phyloP scores from a whole-genome alignment of 148 eudicot species.

The Chenopodium album region DNA sequence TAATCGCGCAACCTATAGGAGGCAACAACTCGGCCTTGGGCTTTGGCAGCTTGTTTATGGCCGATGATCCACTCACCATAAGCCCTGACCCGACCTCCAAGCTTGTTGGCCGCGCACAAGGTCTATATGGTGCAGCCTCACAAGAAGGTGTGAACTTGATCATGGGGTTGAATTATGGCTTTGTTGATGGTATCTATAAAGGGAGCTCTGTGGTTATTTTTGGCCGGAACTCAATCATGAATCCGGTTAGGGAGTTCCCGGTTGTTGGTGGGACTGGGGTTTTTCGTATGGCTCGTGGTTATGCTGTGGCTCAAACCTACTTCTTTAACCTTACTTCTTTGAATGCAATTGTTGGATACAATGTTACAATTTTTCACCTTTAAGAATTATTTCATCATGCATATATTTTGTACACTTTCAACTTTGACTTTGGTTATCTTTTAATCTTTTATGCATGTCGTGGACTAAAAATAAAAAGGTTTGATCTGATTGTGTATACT shows the following conservation, averaged over 20 bases:
- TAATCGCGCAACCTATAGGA: conserved; percentile 7
- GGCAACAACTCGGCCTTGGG: conserved; percentile 11
- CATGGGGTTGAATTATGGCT: conserved; percentile 30
- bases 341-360: conserved; percentile 42
- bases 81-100: conserved; percentile 38
- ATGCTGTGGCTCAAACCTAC: conserved; percentile 26
- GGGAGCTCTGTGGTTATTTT: conserved; percentile 44
- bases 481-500: no score
- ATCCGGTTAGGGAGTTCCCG: conserved; percentile 36
- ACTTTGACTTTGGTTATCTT: no score
- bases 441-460: no score
- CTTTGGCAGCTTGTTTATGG: conserved; percentile 38
- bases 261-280: conserved; percentile 52
- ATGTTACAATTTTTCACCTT: conserved; percentile 38
- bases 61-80: conserved; percentile 38
- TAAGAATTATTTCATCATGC: background rate
- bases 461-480: no score
- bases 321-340: conserved; percentile 26
- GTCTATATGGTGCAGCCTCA: conserved; percentile 26
- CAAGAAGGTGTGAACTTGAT: conserved; percentile 19
- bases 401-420: background rate
- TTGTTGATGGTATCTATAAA: conserved; percentile 40
- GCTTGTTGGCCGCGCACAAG: conserved; percentile 53
- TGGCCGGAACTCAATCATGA: conserved; percentile 27
- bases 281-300: conserved; percentile 50